phyloP scores from a whole-genome alignment of 257 asterid species.

The Vinca minor region DNA sequence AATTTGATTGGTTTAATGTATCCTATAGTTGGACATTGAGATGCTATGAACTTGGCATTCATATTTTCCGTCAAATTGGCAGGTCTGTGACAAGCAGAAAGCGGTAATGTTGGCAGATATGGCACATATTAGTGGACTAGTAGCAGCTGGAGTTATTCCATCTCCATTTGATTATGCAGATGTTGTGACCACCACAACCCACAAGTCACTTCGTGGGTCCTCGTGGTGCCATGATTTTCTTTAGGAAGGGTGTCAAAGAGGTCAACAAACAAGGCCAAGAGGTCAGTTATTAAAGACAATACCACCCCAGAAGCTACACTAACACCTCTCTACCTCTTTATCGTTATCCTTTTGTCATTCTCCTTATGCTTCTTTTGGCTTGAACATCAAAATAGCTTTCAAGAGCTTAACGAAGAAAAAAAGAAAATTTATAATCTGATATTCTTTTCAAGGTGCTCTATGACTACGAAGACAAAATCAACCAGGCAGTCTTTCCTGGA shows the following conservation, averaged over 20 bases:
- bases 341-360: too few species aligned
- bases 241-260: slow-evolving; percentile 75
- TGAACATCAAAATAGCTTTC: too few species aligned
- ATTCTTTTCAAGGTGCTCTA: slow-evolving; percentile 49
- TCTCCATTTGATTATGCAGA: slow-evolving; percentile 84
- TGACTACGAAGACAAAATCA: slow-evolving; percentile 86
- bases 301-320: slow-evolving; percentile 15
- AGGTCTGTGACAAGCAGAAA: slow-evolving; percentile 32
- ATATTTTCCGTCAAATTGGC: slow-evolving; percentile 10
- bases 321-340: too few species aligned
- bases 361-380: too few species aligned
- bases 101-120: slow-evolving; percentile 85
- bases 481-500: slow-evolving; percentile 98
- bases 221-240: slow-evolving; percentile 89
- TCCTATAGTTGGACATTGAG: background rate
- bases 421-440: background rate
- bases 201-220: slow-evolving; percentile 95
- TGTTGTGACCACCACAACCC: slow-evolving; percentile 89
- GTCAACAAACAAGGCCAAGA: slow-evolving; percentile 66
- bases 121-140: slow-evolving; percentile 98
- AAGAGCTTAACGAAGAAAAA: background rate
- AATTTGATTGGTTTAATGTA: too few species aligned
- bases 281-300: slow-evolving; percentile 42
- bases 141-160: slow-evolving; percentile 81
- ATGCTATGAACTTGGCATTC: background rate